Evolutionary conservation across 164 flowering plant species (phyloP).

Genomic region (Sextonia rubra): DNA sequence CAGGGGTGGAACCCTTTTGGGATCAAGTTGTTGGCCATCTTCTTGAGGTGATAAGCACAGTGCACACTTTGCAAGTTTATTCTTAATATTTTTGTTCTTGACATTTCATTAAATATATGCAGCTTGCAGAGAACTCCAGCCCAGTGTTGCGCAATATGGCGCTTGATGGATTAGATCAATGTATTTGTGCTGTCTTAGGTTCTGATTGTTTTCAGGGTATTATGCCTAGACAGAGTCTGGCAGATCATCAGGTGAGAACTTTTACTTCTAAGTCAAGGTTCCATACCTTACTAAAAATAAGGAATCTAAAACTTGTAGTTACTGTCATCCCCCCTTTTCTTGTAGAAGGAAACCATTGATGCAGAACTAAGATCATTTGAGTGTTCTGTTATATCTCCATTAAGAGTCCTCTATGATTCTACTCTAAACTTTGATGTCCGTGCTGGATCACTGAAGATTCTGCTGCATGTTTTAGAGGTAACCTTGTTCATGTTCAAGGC

Average conservation of each 20-base stretch:
- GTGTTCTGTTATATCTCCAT: constrained; percentile 74
- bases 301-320: constrained; percentile 8
- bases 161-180: constrained; percentile 88
- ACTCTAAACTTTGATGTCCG: constrained; percentile 65
- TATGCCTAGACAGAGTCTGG: constrained; percentile 13
- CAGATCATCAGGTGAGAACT: constrained; percentile 38
- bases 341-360: constrained; percentile 32
- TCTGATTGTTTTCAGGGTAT: constrained; percentile 58
- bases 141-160: constrained; percentile 71
- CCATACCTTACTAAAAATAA: not conserved
- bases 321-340: constrained; percentile 7
- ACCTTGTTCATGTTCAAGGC: not conserved
- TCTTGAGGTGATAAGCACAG: constrained; percentile 64
- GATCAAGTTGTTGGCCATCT: constrained; percentile 85
- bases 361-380: constrained; percentile 56
- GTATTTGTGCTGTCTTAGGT: constrained; percentile 86
- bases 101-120: constrained; percentile 23
- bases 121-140: constrained; percentile 80
- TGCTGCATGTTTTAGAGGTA: constrained; percentile 97
- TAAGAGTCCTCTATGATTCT: constrained; percentile 59
- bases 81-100: constrained; percentile 4
- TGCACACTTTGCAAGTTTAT: not conserved
- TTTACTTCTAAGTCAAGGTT: not conserved
- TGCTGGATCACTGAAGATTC: constrained; percentile 79
- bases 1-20: constrained; percentile 96